Conservation (phyloP, 2,329 filamentous ascomycete genomes). For the Aspergillus pseudoterreus region DNA sequence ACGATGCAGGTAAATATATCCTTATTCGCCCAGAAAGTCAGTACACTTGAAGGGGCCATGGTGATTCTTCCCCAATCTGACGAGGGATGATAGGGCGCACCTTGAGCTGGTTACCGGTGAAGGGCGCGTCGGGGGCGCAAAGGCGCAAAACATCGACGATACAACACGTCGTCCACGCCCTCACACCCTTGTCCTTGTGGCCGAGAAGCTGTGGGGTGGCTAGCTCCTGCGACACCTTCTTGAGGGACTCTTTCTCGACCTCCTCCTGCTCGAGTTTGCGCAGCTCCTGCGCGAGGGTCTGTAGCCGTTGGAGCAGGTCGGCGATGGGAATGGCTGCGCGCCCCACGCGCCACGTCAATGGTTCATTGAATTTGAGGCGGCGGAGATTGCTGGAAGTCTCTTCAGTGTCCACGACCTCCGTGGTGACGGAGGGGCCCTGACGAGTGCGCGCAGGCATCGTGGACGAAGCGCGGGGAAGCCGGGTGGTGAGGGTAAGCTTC, state of each 20-base stretch:
- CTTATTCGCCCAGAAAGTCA: conserved; percentile 42
- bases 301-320: conserved; percentile 76
- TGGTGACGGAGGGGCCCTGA: conserved; percentile 29
- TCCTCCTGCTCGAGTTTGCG: conserved; percentile 83
- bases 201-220: conserved; percentile 75
- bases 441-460: conserved; percentile 45
- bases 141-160: conserved; percentile 89
- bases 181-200: conserved; percentile 91
- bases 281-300: conserved; percentile 77
- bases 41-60: background rate
- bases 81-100: conserved; percentile 45
- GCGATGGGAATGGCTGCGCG: conserved; percentile 75
- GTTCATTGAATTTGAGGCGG: conserved; percentile 72
- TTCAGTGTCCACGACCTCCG: conserved; percentile 30
- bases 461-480: conserved; percentile 23
- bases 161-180: conserved; percentile 83
- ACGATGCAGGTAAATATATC: conserved; percentile 92
- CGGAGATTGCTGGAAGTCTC: conserved; percentile 31
- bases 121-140: conserved; percentile 92
- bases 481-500: conserved; percentile 13
- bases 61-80: background rate
- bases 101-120: conserved; percentile 85
- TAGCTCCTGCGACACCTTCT: conserved; percentile 78
- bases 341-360: conserved; percentile 86
- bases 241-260: conserved; percentile 76